Conservation (phyloP, 2,329 filamentous ascomycete genomes). For the Fusarium udum region DNA sequence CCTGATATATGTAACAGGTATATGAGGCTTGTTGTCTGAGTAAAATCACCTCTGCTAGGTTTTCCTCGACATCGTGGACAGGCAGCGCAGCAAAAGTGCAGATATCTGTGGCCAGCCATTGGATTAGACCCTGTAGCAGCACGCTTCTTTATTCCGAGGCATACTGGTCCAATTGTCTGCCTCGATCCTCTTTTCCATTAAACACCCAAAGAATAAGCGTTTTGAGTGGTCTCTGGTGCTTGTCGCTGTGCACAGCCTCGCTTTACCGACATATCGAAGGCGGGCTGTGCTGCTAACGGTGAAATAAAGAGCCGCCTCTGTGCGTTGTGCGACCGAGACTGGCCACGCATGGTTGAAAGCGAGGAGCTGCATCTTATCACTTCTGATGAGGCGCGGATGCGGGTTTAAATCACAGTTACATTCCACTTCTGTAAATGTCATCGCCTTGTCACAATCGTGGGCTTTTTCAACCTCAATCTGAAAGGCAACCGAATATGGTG, state of each 20-base stretch:
- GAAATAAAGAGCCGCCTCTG: conserved; percentile 12
- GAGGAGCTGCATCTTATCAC: conserved; percentile 2
- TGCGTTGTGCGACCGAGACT: conserved; percentile 18
- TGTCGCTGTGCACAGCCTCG: conserved; percentile 19
- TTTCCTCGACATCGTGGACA: conserved; percentile 4
- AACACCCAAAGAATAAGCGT: neutral
- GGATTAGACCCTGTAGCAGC: neutral
- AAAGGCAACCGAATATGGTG: conserved; percentile 6
- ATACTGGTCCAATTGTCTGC: conserved; percentile 12
- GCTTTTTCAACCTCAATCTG: conserved; percentile 15
- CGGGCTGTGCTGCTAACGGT: conserved; percentile 21
- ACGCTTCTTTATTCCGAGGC: conserved; percentile 17
- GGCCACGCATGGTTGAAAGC: conserved; percentile 21
- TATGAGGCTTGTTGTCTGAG: neutral
- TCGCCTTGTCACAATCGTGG: neutral
- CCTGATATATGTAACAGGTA: neutral
- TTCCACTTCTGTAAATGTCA: neutral
- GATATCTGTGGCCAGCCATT: conserved; percentile 11
- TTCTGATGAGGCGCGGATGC: neutral
- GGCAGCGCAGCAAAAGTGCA: conserved; percentile 23
- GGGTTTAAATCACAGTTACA: conserved; percentile 17
- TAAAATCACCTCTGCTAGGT: conserved; percentile 4
- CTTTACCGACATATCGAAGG: neutral
- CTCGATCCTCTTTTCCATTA: neutral
- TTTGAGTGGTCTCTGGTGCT: conserved; percentile 3